phyloP scores from a whole-genome alignment of 345 rosid genomes.

The Fremontodendron californicum region DNA sequence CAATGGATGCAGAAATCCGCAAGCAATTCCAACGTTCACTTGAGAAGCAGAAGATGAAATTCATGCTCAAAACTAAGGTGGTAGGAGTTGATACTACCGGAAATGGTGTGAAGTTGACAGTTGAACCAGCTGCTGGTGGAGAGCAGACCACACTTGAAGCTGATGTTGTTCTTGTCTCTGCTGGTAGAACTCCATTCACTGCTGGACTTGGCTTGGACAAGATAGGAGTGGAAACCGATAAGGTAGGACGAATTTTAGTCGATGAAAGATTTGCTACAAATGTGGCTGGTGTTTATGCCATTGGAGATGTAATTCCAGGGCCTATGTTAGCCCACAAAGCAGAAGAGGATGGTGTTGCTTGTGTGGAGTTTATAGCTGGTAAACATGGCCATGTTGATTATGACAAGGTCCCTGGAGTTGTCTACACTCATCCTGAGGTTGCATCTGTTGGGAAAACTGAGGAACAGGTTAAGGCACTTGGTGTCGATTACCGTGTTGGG shows the following conservation, averaged over 20 bases:
- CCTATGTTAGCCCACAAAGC: conserved; percentile 99
- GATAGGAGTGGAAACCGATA: conserved; percentile 92
- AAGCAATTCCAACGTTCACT: conserved; percentile 89
- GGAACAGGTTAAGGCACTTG: conserved; percentile 88
- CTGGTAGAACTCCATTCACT: conserved; percentile 88
- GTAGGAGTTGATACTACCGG: conserved; percentile 81
- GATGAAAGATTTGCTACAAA: conserved; percentile 76
- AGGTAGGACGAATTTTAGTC: conserved; percentile 73
- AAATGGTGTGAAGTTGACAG: conserved; percentile 67
- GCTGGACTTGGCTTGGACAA: conserved; percentile 87
- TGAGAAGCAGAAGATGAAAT: conserved; percentile 98
- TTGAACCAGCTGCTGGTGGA: conserved; percentile 92
- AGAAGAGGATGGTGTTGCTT: conserved; percentile 98
- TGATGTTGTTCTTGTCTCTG: conserved; percentile 93
- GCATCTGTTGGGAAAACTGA: conserved; percentile 97
- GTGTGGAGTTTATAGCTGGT: conserved; percentile 96
- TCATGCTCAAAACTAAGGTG: conserved; percentile 97
- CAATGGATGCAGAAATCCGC: conserved; percentile 95
- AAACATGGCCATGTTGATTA: conserved; percentile 96
- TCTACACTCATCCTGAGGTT: conserved; percentile 97
- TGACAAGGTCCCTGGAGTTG: conserved; percentile 96
- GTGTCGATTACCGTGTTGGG: conserved; percentile 74
- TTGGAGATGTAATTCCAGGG: conserved; percentile 98
- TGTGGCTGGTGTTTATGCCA: conserved; percentile 81
- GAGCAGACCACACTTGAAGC: conserved; percentile 82